Evolutionary conservation across 805 yeast species (phyloP).

Genomic region (Brettanomyces nanus): DNA sequence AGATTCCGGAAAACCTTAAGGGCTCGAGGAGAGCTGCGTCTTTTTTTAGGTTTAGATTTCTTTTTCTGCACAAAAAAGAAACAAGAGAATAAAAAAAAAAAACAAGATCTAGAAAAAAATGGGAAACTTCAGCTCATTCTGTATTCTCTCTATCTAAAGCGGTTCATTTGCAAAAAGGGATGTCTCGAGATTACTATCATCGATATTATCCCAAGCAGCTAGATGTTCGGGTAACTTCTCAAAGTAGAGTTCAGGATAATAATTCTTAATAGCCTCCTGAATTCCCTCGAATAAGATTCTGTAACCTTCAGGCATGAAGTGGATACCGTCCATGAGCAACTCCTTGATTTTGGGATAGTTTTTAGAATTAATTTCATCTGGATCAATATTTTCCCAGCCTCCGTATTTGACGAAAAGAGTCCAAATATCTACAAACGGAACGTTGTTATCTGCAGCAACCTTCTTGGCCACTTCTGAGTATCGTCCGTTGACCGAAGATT

Average conservation of each 20-base stretch:
- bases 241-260: conserved; percentile 26
- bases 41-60: no score
- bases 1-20: no score
- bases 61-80: no score
- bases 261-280: conserved; percentile 19
- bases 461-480: conserved; percentile 45
- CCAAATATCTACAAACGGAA: conserved; percentile 55
- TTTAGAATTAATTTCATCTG: conserved; percentile 3
- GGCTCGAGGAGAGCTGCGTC: no score
- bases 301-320: conserved; percentile 33
- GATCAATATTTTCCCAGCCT: conserved; percentile 22
- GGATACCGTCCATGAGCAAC: conserved; percentile 38
- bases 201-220: not conserved
- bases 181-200: not conserved
- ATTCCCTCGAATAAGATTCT: conserved; percentile 29
- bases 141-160: no score
- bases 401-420: conserved; percentile 15
- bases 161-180: not conserved
- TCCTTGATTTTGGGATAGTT: conserved; percentile 5
- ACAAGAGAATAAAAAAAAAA: no score
- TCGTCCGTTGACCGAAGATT: conserved; percentile 32
- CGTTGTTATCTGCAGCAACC: conserved; percentile 31
- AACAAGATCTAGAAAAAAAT: no score
- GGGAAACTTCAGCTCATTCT: no score
- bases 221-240: conserved; percentile 4